These are phyloP conservation scores for Beauveria caledonica DNA, from an alignment of 2,329 filamentous ascomycete species.

Conservation along the genomic window DNA sequence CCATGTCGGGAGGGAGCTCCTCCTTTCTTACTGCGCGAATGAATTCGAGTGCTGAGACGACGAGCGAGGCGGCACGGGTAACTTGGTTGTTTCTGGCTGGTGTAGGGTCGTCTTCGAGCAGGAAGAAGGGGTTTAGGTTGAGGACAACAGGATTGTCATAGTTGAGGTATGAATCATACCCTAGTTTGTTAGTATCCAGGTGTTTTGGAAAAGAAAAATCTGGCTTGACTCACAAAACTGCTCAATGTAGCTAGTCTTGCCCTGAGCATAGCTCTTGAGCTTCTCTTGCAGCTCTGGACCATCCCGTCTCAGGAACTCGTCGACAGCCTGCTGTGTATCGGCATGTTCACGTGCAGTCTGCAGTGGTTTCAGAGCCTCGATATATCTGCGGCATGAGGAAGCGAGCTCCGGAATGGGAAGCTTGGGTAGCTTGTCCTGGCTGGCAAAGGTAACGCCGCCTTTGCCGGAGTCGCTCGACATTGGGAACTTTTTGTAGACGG, in stretches of 20 bases:
- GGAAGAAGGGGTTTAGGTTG: conserved; percentile 95
- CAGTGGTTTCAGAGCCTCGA: conserved; percentile 70
- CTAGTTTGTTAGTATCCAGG: conserved; percentile 35
- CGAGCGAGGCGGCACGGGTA: conserved; percentile 83
- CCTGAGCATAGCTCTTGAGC: conserved; percentile 80
- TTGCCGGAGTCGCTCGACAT: conserved; percentile 49
- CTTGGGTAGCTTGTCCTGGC: conserved; percentile 82
- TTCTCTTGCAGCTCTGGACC: conserved; percentile 82
- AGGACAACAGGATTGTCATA: conserved; percentile 96
- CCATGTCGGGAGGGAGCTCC: conserved; percentile 80
- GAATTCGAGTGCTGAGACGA: conserved; percentile 83
- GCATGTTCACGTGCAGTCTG: conserved; percentile 74
- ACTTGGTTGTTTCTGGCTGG: conserved; percentile 95
- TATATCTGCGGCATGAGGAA: conserved; percentile 67
- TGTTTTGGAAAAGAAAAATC: background rate
- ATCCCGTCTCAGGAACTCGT: conserved; percentile 74
- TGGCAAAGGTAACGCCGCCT: conserved; percentile 77
- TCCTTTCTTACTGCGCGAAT: conserved; percentile 88
- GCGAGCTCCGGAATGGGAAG: conserved; percentile 88
- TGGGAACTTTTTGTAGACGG: conserved; percentile 33
- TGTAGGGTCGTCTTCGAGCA: conserved; percentile 94
- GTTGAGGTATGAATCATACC: conserved; percentile 98
- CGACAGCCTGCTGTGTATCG: conserved; percentile 71
- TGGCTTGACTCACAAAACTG: conserved; percentile 73
- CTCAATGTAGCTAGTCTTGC: conserved; percentile 93